Evolutionary conservation across 345 rosid genomes (phyloP).

Genomic region (Gossypium arboreum): DNA sequence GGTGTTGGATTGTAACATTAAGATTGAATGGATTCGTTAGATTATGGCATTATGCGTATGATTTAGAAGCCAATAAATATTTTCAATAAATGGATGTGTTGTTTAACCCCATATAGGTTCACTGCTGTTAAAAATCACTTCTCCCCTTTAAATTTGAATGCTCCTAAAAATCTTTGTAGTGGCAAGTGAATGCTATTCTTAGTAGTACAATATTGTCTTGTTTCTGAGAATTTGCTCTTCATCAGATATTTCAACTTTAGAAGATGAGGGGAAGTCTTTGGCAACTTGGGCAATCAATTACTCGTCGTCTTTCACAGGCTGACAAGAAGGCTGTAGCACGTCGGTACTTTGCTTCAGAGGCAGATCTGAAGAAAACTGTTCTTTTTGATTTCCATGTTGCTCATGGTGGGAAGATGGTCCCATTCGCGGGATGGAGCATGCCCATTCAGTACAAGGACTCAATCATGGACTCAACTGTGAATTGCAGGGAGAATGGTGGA

Average conservation of each 20-base stretch:
- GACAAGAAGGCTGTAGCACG: slow-evolving; percentile 30
- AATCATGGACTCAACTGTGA: background rate
- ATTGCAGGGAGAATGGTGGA: slow-evolving; percentile 1
- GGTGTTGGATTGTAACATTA: background rate
- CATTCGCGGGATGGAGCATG: slow-evolving; percentile 99
- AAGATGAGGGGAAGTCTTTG: slow-evolving; percentile 94
- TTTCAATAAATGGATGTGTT: background rate
- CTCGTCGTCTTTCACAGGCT: slow-evolving; percentile 15
- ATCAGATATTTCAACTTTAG: slow-evolving; percentile 28
- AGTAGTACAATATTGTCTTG: background rate
- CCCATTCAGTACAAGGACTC: slow-evolving; percentile 99
- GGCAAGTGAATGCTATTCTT: slow-evolving; percentile 4
- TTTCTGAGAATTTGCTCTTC: slow-evolving; percentile 8
- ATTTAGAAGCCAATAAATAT: background rate
- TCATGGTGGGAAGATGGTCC: slow-evolving; percentile 95
- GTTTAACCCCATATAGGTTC: background rate
- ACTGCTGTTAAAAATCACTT: background rate
- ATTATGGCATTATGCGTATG: background rate
- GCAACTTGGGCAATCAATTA: slow-evolving; percentile 93
- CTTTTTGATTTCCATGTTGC: slow-evolving; percentile 23
- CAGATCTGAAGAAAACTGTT: slow-evolving; percentile 83
- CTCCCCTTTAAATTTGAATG: background rate
- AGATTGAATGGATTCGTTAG: background rate
- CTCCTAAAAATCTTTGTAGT: background rate
- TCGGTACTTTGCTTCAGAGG: slow-evolving; percentile 66